These are phyloP conservation scores for Beauveria sp. DNA, from an alignment of 2,329 filamentous ascomycete species.

Conservation along the genomic window DNA sequence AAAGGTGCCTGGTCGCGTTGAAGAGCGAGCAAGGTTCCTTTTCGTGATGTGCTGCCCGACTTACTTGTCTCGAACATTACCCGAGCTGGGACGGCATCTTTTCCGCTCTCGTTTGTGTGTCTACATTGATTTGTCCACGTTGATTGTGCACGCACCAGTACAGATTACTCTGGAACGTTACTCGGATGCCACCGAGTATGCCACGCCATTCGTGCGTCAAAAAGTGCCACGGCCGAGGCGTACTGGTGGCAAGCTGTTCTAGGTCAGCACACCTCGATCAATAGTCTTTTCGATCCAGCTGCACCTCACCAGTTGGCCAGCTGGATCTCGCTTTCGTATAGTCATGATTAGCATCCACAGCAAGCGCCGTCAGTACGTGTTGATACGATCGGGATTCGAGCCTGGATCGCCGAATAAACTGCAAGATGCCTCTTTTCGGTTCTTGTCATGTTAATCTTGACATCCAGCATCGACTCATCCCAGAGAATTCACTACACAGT, in stretches of 20 bases:
- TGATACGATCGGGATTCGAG: not conserved
- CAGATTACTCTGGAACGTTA: not conserved
- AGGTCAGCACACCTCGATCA: too few species aligned
- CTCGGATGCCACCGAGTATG: not conserved
- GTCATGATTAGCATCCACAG: not conserved
- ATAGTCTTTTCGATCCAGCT: not conserved
- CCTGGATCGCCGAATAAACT: not conserved
- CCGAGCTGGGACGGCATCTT: not conserved
- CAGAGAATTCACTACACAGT: not conserved
- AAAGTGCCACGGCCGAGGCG: not conserved
- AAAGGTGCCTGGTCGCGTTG: not conserved
- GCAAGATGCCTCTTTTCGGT: not conserved
- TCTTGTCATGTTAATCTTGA: not conserved
- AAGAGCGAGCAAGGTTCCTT: not conserved
- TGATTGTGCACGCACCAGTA: too few species aligned
- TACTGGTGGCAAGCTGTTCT: too few species aligned
- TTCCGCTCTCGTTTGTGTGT: not conserved
- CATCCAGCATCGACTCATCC: not conserved
- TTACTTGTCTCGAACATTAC: conserved; percentile 1
- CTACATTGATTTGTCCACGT: not conserved
- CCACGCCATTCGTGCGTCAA: not conserved
- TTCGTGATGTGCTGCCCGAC: not conserved
- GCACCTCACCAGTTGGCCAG: not conserved
- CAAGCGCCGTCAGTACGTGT: not conserved
- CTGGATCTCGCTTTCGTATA: too few species aligned